Conservation (phyloP, 2,329 filamentous ascomycete genomes). For the Fusarium devonianum region DNA sequence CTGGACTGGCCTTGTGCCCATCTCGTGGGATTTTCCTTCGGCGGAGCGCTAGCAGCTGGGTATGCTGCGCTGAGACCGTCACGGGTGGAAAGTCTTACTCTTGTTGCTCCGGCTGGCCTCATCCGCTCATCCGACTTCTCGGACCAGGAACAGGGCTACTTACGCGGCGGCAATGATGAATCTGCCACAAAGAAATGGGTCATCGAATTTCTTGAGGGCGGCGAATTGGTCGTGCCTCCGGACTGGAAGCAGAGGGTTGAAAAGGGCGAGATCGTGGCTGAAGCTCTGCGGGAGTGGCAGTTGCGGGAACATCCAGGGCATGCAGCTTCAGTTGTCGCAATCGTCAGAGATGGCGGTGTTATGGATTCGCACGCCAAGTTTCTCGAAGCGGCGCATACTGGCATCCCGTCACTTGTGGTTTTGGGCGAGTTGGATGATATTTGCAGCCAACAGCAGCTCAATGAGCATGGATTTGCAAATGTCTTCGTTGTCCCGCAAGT, state of each 20-base stretch:
- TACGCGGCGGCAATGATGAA: conserved; percentile 41
- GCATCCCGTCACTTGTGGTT: conserved; percentile 22
- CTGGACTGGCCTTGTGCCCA: conserved; percentile 54
- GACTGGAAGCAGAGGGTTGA: conserved; percentile 55
- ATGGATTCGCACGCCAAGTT: conserved; percentile 45
- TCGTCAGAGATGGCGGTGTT: conserved; percentile 55
- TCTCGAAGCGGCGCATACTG: conserved; percentile 15
- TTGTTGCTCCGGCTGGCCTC: conserved; percentile 59
- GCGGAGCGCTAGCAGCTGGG: conserved; percentile 49
- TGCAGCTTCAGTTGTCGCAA: conserved; percentile 52
- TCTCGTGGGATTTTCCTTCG: conserved; percentile 60
- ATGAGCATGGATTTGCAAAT: conserved; percentile 25
- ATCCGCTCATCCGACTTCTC: conserved; percentile 42
- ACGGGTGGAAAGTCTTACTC: conserved; percentile 43
- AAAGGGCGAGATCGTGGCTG: conserved; percentile 54
- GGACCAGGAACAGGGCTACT: conserved; percentile 31
- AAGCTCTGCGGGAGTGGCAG: conserved; percentile 58
- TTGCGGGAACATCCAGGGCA: conserved; percentile 55
- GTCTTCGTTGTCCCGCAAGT: conserved; percentile 33
- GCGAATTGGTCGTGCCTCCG: conserved; percentile 48
- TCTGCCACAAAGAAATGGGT: conserved; percentile 46
- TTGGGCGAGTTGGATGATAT: conserved; percentile 40
- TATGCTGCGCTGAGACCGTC: conserved; percentile 47
- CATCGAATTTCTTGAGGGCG: conserved; percentile 53
- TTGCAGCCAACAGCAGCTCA: conserved; percentile 23